Base-by-base conservation (phyloP, 2,329 filamentous ascomycete genomes). In the Penicillium sp. region DNA sequence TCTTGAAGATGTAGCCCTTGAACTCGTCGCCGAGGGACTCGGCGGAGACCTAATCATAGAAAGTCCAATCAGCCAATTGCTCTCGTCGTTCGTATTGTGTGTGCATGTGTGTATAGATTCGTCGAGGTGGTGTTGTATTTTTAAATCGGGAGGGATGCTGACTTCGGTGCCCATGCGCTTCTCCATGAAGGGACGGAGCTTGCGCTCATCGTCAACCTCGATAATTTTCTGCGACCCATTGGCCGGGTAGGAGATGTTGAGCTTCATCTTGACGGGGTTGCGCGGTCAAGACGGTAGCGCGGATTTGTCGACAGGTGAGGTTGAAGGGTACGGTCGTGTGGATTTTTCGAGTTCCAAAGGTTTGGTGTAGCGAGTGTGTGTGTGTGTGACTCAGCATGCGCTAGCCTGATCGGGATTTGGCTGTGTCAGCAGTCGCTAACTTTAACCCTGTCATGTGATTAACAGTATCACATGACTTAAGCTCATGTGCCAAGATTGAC, bases 221-320 rank as follows among this genome's bases (percentile, higher is more conserved):
- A 98, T 86, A 75, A 98, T 84, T 84, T 98, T 98, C 80, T 98
- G 93, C 74, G 90, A 93, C 86, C 93, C 93, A 81, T 97, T 97
- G 86, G 92, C 89, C 80, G 93, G 93, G 86, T 91, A 95, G 72
- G 81, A 84, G 72, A 86, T 81, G 78, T 86, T 86, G 75, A 86
- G 80, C 81, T 88, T 88, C 85, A 88, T 88, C 79, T 81, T 79
- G 77, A 74, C 77, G 73, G 71, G 59, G 65, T 56, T 68, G 66
- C 71, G 69, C 68, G 67, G 71, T 73, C 71, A 75, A 75, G 72
- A 74, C 70, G 72, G 63, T 69, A 67, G 67, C 66, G 68, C 66
- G 65, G 59, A 66, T 48, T 70, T 71, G 69, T 72, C 69, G 70
- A 72, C 64, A 60, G 62, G 58, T 66, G 64, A 62, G 61, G 63